Evolutionary conservation across 176 grass and related monocot species (phyloP).

Genomic region (Ananas comosus): DNA sequence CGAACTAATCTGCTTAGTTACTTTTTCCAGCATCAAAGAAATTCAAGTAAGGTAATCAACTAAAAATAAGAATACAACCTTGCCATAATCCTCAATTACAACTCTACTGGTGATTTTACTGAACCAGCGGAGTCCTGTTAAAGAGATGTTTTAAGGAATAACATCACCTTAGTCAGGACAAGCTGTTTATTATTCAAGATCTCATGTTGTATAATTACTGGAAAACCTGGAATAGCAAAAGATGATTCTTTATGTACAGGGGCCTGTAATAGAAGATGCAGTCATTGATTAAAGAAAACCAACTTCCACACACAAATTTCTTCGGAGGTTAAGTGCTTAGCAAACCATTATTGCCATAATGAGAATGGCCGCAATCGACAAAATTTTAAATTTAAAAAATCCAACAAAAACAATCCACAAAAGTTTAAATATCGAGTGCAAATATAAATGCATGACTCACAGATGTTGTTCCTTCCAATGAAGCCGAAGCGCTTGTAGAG

Average conservation of each 20-base stretch:
- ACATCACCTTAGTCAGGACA: slow-evolving; percentile 85
- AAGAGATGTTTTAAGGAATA: neutral
- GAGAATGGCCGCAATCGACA: no score
- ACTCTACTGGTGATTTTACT: slow-evolving; percentile 76
- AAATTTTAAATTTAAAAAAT: no score
- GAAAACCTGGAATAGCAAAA: slow-evolving; percentile 56
- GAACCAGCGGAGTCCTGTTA: slow-evolving; percentile 73
- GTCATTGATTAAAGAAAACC: neutral
- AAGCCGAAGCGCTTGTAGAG: slow-evolving; percentile 87
- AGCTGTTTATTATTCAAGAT: slow-evolving; percentile 95
- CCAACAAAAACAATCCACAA: neutral
- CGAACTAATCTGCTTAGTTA: no score
- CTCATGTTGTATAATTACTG: slow-evolving; percentile 81
- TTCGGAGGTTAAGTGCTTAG: no score
- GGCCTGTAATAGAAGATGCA: slow-evolving; percentile 29
- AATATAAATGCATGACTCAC: slow-evolving; percentile 38
- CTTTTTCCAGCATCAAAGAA: neutral
- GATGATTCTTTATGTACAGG: slow-evolving; percentile 86
- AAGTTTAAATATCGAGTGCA: neutral
- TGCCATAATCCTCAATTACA: slow-evolving; percentile 90
- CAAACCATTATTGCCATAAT: no score
- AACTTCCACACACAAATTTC: neutral
- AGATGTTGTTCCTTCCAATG: slow-evolving; percentile 91
- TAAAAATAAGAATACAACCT: slow-evolving; percentile 40
- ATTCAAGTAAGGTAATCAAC: neutral